Evolutionary conservation across 345 rosid genomes (phyloP), one percentile per base, ranked within the genome.

Genomic region (Hevea brasiliensis): DNA sequence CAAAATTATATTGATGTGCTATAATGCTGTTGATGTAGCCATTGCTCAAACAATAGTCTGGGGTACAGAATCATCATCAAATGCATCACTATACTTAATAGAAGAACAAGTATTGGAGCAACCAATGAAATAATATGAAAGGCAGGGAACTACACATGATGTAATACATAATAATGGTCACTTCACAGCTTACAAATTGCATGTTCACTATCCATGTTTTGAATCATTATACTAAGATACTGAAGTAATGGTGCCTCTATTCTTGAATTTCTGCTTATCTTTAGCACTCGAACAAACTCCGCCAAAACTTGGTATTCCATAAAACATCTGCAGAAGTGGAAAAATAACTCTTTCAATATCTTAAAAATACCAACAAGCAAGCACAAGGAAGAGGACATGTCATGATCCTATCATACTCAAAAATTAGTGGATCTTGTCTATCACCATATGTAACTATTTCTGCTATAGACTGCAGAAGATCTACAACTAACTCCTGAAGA

Each of bases 41-140:
- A 80, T 87, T 89, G 86, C 90, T 89, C 51, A 87, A 82, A 82
- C 90, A 89, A 47, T 86, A 89, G 69, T 87, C 89, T 87, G 89
- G 82, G 81, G 37, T 53, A 71, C 13, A 75, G 18, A 75, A 65
- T 53, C 21, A 58, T 21, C 32, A 58, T 21, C 32, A 57, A 57
- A 75, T 14, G 17, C 56, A 24, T 77, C 73, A 71, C 37, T 54
- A 70, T 65, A 65, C 17, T 59, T 37, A 42, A 55, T 65, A 15
- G 18, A 54, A 51, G 14, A 70, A 74, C 55, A 65, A 67, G 32
- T 20, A 12, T 3, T 23, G 3, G 21, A 14, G 18, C 17, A 45
- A 71, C 57, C 17, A 71, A 12, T 18, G 29, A 32, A 59, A 11
- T 11, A 59, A 27, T 17, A 26, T 0, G 24, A 15, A 1, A 59